Percentiles rank a stretch among this genome's conserved stretches.
Conservation (phyloP, 805 yeast genomes). For the Saturnispora serradocipensis region DNA sequence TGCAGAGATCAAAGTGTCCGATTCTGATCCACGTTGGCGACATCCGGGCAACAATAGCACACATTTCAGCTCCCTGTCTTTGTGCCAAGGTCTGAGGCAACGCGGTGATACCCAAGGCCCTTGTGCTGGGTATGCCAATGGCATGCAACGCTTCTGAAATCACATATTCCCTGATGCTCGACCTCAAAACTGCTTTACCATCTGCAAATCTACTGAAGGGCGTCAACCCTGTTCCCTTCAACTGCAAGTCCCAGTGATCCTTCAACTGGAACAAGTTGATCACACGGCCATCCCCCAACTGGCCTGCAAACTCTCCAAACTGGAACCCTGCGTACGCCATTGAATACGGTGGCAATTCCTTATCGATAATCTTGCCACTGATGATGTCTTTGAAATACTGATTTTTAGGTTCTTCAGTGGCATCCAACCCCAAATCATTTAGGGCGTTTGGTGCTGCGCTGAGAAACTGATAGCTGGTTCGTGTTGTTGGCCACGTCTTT, state of each 20-base stretch:
- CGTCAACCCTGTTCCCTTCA: constrained; percentile 88
- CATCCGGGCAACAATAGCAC: constrained; percentile 79
- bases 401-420: constrained; percentile 20
- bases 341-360: constrained; percentile 37
- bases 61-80: constrained; percentile 61
- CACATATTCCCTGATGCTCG: constrained; percentile 81
- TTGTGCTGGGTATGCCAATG: constrained; percentile 76
- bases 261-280: constrained; percentile 64
- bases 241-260: constrained; percentile 53
- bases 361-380: constrained; percentile 45
- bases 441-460: constrained; percentile 54
- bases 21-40: constrained; percentile 82
- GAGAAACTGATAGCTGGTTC: constrained; percentile 45
- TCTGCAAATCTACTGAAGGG: constrained; percentile 94
- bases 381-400: constrained; percentile 41
- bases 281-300: constrained; percentile 92
- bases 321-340: constrained; percentile 95
- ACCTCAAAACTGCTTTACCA: constrained; percentile 86
- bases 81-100: constrained; percentile 73
- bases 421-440: constrained; percentile 50
- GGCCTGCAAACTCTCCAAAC: constrained; percentile 95
- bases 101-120: constrained; percentile 66
- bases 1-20: constrained; percentile 79
- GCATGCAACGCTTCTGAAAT: constrained; percentile 74
- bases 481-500: constrained; percentile 57